These are phyloP conservation scores for Epichloe gansuensis DNA, from an alignment of 2,329 filamentous ascomycete species.

Conservation along the genomic window DNA sequence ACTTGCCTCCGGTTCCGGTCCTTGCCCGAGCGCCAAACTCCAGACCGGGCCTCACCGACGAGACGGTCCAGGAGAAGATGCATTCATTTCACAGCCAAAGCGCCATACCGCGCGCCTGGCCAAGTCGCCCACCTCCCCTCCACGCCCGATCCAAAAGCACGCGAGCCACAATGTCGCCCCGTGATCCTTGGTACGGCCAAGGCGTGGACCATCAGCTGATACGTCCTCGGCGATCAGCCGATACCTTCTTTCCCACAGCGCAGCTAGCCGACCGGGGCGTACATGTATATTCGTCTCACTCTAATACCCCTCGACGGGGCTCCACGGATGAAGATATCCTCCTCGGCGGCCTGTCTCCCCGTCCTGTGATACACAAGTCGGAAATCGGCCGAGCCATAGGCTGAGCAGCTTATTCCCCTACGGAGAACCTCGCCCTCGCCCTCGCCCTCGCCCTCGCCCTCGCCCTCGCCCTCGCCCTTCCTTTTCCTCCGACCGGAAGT, in stretches of 20 bases:
- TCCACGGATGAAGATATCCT: slow-evolving; percentile 35
- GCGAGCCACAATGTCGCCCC: slow-evolving; percentile 31
- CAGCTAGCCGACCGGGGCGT: neutral
- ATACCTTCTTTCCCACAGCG: slow-evolving; percentile 12
- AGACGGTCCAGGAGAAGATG: slow-evolving; percentile 45
- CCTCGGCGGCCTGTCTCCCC: slow-evolving; percentile 35
- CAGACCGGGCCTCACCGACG: slow-evolving; percentile 50
- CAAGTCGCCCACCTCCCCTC: slow-evolving; percentile 38
- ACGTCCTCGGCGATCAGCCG: slow-evolving; percentile 21
- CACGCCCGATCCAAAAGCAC: slow-evolving; percentile 31
- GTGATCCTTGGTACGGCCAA: slow-evolving; percentile 27
- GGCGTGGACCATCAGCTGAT: slow-evolving; percentile 18
- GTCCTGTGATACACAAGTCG: slow-evolving; percentile 32
- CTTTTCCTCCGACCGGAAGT: too few relatives aligned
- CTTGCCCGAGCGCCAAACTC: slow-evolving; percentile 50
- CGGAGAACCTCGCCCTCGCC: neutral
- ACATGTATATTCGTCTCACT: slow-evolving; percentile 31
- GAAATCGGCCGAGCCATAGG: slow-evolving; percentile 44
- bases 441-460: neutral
- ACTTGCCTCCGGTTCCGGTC: slow-evolving; percentile 36
- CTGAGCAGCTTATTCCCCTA: slow-evolving; percentile 14
- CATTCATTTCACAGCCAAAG: slow-evolving; percentile 42
- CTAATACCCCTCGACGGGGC: slow-evolving; percentile 27
- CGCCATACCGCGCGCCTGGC: slow-evolving; percentile 33
- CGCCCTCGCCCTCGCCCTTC: neutral